Conservation (phyloP, 805 yeast genomes). For the Ogataea parapolymorpha region DNA sequence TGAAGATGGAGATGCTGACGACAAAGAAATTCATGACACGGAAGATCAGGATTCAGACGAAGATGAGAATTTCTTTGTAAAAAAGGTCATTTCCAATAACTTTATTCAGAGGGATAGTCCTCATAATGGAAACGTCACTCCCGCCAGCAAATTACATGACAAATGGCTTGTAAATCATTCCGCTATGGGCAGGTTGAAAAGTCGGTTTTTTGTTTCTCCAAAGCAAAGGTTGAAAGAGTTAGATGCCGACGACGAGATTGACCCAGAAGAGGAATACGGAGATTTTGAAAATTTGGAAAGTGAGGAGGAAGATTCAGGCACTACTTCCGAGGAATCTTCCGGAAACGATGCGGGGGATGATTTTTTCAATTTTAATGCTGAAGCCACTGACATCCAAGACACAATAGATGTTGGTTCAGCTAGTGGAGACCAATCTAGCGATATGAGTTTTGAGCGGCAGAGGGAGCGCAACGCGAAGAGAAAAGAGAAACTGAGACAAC, state of each 20-base stretch:
- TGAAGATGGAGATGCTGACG: no score
- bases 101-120: no score
- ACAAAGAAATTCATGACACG: constrained; percentile 18
- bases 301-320: constrained; percentile 29
- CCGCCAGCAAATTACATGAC: constrained; percentile 37
- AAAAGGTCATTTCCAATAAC: constrained; percentile 27
- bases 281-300: constrained; percentile 32
- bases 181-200: constrained; percentile 40
- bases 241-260: constrained; percentile 38
- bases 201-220: constrained; percentile 55
- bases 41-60: constrained; percentile 44
- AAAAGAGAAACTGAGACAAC: constrained; percentile 83
- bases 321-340: constrained; percentile 28
- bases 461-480: constrained; percentile 81
- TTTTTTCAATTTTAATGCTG: constrained; percentile 54
- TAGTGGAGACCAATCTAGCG: constrained; percentile 34
- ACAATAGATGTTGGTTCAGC: constrained; percentile 39
- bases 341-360: constrained; percentile 38
- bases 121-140: no score
- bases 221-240: constrained; percentile 34
- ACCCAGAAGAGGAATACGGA: constrained; percentile 51
- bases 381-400: constrained; percentile 30
- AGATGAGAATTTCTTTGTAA: constrained; percentile 56
- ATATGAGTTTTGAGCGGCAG: constrained; percentile 62
- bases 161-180: constrained; percentile 41